These are phyloP conservation scores for Tolypocladium pustulatum DNA, from an alignment of 2,329 filamentous ascomycete genomes.

Conservation along the genomic window DNA sequence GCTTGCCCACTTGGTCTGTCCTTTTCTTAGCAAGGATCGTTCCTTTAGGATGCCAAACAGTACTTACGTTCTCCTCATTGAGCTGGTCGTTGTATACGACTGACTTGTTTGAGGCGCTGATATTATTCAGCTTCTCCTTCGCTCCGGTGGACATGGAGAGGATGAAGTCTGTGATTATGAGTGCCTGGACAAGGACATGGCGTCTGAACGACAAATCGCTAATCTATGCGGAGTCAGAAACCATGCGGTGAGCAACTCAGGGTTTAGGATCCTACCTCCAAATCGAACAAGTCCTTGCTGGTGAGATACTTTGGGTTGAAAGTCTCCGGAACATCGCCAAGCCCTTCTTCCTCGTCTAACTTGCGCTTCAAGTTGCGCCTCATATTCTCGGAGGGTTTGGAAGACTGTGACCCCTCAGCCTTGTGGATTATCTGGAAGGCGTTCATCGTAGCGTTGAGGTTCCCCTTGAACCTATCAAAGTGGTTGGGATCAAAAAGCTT, in stretches of 20 bases:
- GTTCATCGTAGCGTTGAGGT: slow-evolving; percentile 55
- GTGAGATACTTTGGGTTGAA: slow-evolving; percentile 99
- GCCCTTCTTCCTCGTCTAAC: slow-evolving; percentile 35
- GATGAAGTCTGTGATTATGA: slow-evolving; percentile 91
- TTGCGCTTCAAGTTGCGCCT: slow-evolving; percentile 64
- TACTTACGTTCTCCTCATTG: slow-evolving; percentile 70
- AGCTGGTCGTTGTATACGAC: slow-evolving; percentile 74
- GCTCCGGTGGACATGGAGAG: slow-evolving; percentile 76
- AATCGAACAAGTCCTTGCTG: slow-evolving; percentile 89
- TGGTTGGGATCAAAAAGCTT: slow-evolving; percentile 62
- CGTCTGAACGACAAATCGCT: slow-evolving; percentile 90
- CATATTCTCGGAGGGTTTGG: slow-evolving; percentile 50
- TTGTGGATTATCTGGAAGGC: slow-evolving; percentile 43
- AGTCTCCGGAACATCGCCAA: slow-evolving; percentile 34
- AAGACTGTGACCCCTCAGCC: slow-evolving; percentile 31
- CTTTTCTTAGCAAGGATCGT: slow-evolving; percentile 4
- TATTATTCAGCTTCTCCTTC: slow-evolving; percentile 65
- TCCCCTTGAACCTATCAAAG: slow-evolving; percentile 72
- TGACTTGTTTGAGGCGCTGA: slow-evolving; percentile 66
- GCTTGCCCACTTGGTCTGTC: slow-evolving; percentile 69
- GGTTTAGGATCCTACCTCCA: slow-evolving; percentile 53
- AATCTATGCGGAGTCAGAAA: slow-evolving; percentile 40
- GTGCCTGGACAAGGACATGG: slow-evolving; percentile 87
- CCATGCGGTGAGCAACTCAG: too few relatives aligned
- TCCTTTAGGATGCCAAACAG: background rate